These are phyloP conservation scores for Wallacemonas sp. DNA, from an alignment of 208 protist species.

Conservation along the genomic window DNA sequence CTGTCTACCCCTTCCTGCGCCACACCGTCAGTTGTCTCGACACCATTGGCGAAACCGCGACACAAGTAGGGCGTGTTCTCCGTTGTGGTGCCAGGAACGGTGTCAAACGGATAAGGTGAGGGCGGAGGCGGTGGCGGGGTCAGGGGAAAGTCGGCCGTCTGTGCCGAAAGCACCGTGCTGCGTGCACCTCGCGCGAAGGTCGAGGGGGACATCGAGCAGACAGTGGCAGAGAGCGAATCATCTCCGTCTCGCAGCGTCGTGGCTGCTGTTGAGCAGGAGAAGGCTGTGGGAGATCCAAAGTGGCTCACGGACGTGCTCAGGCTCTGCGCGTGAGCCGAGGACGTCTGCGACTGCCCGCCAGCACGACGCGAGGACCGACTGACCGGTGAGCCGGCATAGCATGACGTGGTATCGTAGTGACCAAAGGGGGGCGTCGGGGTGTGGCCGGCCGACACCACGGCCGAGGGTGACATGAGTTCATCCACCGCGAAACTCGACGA, in stretches of 20 bases:
- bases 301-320: not conserved
- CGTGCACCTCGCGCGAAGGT: not conserved
- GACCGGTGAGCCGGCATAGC: not conserved
- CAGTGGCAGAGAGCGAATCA: not conserved
- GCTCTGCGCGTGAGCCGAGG: not conserved
- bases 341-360: not conserved
- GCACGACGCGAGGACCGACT: not conserved
- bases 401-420: too few species aligned
- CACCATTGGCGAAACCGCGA: not conserved
- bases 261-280: not conserved
- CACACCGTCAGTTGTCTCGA: not conserved
- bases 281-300: not conserved
- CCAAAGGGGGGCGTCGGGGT: too few species aligned
- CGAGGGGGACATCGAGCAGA: not conserved
- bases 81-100: not conserved
- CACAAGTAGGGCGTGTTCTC: slow-evolving; percentile 9
- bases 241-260: not conserved
- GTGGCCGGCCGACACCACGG: too few species aligned
- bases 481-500: too few species aligned
- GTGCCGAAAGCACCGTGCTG: not conserved
- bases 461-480: too few species aligned
- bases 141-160: too few species aligned
- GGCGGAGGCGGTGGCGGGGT: slow-evolving; percentile 1
- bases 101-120: not conserved
- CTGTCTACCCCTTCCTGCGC: too few species aligned